phyloP scores from a whole-genome alignment of 352 stramenopile species.

The Pythium chondricola region DNA sequence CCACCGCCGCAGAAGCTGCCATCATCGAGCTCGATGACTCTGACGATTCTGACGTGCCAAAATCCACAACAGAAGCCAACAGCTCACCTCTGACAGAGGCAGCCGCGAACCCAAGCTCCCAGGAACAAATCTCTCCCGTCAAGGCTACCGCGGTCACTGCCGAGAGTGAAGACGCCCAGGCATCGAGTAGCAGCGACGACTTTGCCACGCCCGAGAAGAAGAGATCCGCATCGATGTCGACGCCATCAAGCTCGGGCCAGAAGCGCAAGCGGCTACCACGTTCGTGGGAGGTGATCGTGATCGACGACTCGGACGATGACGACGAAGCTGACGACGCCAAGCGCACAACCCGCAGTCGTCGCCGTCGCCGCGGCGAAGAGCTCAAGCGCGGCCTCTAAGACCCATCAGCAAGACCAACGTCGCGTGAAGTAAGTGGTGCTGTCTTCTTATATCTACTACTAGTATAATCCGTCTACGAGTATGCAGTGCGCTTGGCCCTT shows the following conservation, averaged over 20 bases:
- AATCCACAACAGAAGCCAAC: too few relatives aligned
- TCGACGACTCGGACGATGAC: slow-evolving; percentile 59
- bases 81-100: too few relatives aligned
- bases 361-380: slow-evolving; percentile 6
- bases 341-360: slow-evolving; percentile 21
- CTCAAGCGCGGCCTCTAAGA: slow-evolving; percentile 16
- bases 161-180: not conserved
- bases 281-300: slow-evolving; percentile 76
- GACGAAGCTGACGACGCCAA: slow-evolving; percentile 7
- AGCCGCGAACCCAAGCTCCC: too few relatives aligned
- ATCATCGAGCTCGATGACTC: too few relatives aligned
- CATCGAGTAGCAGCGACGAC: not conserved
- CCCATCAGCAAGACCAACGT: not conserved
- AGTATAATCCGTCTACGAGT: too few relatives aligned
- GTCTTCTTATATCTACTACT: too few relatives aligned
- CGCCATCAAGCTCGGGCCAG: not conserved
- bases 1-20: too few relatives aligned
- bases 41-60: too few relatives aligned
- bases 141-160: not conserved
- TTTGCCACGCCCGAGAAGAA: not conserved
- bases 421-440: not conserved
- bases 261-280: slow-evolving; percentile 27
- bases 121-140: too few relatives aligned
- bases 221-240: not conserved
- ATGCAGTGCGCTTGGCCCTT: too few relatives aligned